Percentiles rank a stretch among this genome's conserved stretches.
Conservation (phyloP, 371 early-diverging fungal genomes). For the Catenaria anguillulae region DNA sequence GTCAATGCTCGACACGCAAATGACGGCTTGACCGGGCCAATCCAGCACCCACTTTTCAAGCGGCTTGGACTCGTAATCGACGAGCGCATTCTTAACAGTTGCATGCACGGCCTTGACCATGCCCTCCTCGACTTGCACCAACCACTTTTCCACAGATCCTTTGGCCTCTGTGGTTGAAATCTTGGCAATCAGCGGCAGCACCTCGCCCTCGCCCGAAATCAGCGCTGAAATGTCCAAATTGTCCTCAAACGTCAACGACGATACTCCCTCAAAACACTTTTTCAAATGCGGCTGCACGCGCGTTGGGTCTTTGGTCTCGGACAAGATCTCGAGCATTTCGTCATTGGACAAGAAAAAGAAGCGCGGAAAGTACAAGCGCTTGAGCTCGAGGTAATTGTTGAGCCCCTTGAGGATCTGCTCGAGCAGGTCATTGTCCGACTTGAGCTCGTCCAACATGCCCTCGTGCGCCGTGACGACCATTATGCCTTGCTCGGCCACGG, state of each 20-base stretch:
- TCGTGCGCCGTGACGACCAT: conserved; percentile 32
- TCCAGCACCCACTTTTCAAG: conserved; percentile 35
- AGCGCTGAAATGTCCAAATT: conserved; percentile 24
- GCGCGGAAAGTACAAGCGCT: conserved; percentile 36
- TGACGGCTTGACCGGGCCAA: conserved; percentile 38
- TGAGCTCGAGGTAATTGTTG: conserved; percentile 37
- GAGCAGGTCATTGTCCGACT: conserved; percentile 37
- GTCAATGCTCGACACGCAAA: conserved; percentile 31
- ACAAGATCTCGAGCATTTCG: conserved; percentile 40
- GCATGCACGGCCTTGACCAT: conserved; percentile 35
- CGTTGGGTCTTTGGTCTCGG: conserved; percentile 38
- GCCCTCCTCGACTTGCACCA: conserved; percentile 30
- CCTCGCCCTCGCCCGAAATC: conserved; percentile 37
- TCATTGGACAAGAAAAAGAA: conserved; percentile 46
- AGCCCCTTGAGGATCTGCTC: conserved; percentile 41
- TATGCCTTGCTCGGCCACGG: conserved; percentile 26
- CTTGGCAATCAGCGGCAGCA: conserved; percentile 24
- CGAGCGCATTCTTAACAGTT: conserved; percentile 27
- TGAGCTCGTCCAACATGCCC: conserved; percentile 32
- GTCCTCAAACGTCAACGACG: conserved; percentile 26
- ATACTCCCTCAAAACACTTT: conserved; percentile 41
- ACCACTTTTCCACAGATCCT: conserved; percentile 41
- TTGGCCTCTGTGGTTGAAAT: conserved; percentile 21
- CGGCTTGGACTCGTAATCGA: conserved; percentile 20
- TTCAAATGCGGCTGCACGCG: conserved; percentile 42